phyloP scores from a whole-genome alignment of 805 yeast genomes.

The Diddensiella santjacobensis region DNA sequence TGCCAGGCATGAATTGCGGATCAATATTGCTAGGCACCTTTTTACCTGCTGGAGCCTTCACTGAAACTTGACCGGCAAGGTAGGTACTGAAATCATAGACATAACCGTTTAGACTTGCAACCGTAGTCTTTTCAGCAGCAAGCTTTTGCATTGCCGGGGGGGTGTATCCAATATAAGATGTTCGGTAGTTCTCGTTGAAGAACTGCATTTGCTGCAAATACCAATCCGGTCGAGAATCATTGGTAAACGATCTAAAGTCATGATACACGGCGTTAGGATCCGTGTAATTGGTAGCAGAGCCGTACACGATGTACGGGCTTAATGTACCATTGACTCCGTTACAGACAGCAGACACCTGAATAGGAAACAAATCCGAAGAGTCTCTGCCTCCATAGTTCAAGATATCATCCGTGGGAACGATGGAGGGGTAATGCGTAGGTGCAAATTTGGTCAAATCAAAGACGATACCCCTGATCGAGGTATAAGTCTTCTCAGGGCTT shows the following conservation, averaged over 20 bases:
- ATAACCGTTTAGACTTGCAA: constrained; percentile 36
- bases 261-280: constrained; percentile 39
- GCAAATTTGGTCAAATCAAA: constrained; percentile 39
- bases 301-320: constrained; percentile 29
- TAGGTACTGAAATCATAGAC: constrained; percentile 39
- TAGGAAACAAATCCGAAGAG: constrained; percentile 35
- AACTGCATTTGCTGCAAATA: constrained; percentile 36
- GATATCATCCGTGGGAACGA: constrained; percentile 34
- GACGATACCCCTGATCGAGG: constrained; percentile 39
- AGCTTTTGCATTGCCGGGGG: constrained; percentile 28
- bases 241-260: constrained; percentile 37
- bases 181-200: constrained; percentile 34
- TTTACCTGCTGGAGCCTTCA: constrained; percentile 30
- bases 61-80: constrained; percentile 34
- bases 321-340: constrained; percentile 32
- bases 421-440: constrained; percentile 37
- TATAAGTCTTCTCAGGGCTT: constrained; percentile 32
- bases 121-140: constrained; percentile 25
- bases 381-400: constrained; percentile 38
- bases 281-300: constrained; percentile 32
- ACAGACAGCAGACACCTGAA: constrained; percentile 40
- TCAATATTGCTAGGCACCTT: constrained; percentile 24
- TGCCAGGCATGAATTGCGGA: constrained; percentile 32
- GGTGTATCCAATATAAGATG: constrained; percentile 38
- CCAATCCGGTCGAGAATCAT: constrained; percentile 43